Percentiles rank a stretch among this genome's conserved stretches.
Evolutionary conservation across 352 stramenopile genomes (phyloP).

Genomic region (Phytophthora pisi): DNA sequence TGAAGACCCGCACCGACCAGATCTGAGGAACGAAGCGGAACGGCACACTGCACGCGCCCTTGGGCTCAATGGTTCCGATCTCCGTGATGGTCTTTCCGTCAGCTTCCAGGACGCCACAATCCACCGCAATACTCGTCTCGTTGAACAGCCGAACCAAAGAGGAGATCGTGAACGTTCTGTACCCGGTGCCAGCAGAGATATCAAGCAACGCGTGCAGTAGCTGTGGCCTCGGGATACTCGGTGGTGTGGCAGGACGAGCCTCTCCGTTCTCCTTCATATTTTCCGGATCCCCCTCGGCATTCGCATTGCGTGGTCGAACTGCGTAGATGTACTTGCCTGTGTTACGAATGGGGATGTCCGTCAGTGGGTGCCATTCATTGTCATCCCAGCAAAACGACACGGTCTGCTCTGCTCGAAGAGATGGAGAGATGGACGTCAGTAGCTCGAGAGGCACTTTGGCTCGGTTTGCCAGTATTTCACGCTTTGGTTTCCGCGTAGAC

Average conservation of each 20-base stretch:
- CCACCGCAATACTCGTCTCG: slow-evolving; percentile 59
- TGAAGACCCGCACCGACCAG: slow-evolving; percentile 62
- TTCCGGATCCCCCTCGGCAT: slow-evolving; percentile 1
- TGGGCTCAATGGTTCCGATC: slow-evolving; percentile 67
- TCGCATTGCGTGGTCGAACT: slow-evolving; percentile 40
- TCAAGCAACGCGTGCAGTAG: slow-evolving; percentile 75
- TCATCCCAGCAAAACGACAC: slow-evolving; percentile 79
- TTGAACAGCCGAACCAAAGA: slow-evolving; percentile 83
- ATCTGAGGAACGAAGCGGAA: slow-evolving; percentile 68
- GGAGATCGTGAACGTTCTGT: slow-evolving; percentile 80
- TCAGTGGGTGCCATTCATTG: slow-evolving; percentile 74
- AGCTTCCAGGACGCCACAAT: slow-evolving; percentile 61
- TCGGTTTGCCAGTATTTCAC: slow-evolving; percentile 51
- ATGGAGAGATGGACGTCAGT: slow-evolving; percentile 70
- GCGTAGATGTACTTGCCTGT: slow-evolving; percentile 82
- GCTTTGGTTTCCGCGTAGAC: slow-evolving; percentile 42
- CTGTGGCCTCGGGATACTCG: slow-evolving; percentile 15
- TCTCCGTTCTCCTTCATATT: slow-evolving; percentile 12
- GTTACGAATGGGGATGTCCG: slow-evolving; percentile 77
- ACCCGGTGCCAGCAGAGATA: slow-evolving; percentile 70
- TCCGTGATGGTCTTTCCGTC: slow-evolving; percentile 66
- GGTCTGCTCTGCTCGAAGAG: slow-evolving; percentile 71
- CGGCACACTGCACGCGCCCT: slow-evolving; percentile 65
- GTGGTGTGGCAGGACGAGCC: neutral
- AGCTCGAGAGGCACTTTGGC: slow-evolving; percentile 76